Base-by-base conservation (phyloP, 352 stramenopile species). In the Hyaloperonospora brassicae region DNA sequence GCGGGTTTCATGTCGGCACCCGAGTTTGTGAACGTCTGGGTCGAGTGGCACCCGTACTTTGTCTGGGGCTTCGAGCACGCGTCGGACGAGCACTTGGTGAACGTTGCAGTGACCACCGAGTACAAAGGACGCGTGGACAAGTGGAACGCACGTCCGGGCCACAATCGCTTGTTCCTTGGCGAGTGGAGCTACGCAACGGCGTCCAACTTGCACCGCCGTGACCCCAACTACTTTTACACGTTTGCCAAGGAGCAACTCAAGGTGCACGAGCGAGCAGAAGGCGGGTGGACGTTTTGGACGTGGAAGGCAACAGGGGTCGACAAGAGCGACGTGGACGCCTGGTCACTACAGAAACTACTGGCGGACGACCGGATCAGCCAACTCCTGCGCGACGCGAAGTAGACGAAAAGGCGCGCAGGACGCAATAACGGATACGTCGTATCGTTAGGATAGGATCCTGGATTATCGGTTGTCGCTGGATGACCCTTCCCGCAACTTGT, bases 41-140 rank as follows among this genome's bases (percentile, higher is more conserved):
- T 87, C 54, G 82, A 92, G 47, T 91, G 78, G 78, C 81, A 89
- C 35, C 75, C 65, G 31, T 91, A 91, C 62, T 88, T 89, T 44
- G 64, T 92, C 24, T 92, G 77, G 83, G 80, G 83, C 43, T 89
- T 76, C 51, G 75, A 89, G 49, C 50, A 83, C 21, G 65, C 62
- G 6, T 60, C 69, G 34, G 76, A 79, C 35, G 57, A 72, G 6
- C 54, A 85, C 13, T 38, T 90, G 14, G 57, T 89, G 42, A 68
- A 45, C 24, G 46, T 61, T 10, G 55, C 68, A n/a, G 47, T 72
- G 5, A 62, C 61, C 27, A 55, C 72, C 54, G 38, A 69, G 36
- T 73, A 69, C 52, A 66, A 64, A 24, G 52, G 21, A 13, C 55
- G 50, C 5, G 53, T 77, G 36, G 55, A 48, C 49, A 61, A 66